These are phyloP conservation scores for Paramecium sexaurelia DNA, from an alignment of 73 alveolate genomes.

Conservation along the genomic window DNA sequence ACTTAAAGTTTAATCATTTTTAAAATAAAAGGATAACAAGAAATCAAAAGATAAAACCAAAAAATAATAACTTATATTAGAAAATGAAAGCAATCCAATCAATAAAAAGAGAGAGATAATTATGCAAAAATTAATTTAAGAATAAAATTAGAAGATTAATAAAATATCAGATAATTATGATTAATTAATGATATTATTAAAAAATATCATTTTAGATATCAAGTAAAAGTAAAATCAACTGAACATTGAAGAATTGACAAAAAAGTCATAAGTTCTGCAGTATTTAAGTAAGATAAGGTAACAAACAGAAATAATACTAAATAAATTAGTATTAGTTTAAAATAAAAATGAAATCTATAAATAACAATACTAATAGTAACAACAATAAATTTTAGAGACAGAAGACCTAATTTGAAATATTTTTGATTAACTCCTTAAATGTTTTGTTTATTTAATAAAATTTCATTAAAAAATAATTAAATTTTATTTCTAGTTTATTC, in stretches of 20 bases:
- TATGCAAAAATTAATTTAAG: background rate
- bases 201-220: conserved; percentile 4
- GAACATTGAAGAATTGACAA: background rate
- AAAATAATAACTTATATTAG: background rate
- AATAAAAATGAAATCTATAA: background rate
- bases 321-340: background rate
- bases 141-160: background rate
- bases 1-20: background rate
- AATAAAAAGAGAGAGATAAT: background rate
- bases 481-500: too few relatives aligned
- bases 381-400: background rate
- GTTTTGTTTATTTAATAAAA: background rate
- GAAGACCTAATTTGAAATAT: background rate
- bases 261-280: background rate
- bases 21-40: background rate
- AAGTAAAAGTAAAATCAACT: background rate
- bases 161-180: background rate
- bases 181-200: background rate
- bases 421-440: background rate
- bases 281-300: background rate
- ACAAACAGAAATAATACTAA: background rate
- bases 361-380: background rate
- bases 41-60: background rate
- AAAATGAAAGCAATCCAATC: background rate
- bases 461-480: background rate